Evolutionary conservation across 2,329 filamentous ascomycete species (phyloP), one percentile per base, ranked within the genome.

Genomic region (Clonostachys solani): DNA sequence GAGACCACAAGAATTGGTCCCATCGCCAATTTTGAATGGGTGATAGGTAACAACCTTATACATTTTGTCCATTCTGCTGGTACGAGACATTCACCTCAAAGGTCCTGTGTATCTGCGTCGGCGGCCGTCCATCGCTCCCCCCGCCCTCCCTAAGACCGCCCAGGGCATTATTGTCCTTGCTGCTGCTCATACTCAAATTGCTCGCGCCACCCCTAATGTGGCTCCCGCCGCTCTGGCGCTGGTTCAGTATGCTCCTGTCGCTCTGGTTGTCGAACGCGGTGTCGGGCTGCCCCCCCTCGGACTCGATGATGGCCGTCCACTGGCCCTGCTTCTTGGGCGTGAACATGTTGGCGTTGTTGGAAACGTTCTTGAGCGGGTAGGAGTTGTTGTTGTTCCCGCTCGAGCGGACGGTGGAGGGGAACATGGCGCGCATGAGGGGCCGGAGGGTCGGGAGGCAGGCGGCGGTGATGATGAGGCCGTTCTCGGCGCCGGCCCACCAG

Each of bases 401-500:
- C n/a, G 16, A 16, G 41, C n/a, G 15, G n/a, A 17, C 23, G 12
- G 42, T 35, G 29, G 19, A 33, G 7, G 42, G 42, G 29, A 44
- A 44, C 19, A 44, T n/a, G 18, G 18, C 29, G 12, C 40, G 40
- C 16, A 41, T 41, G 40, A 43, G 43, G 16, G 46, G 15, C n/a
- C 43, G 43, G 16, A 45, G 42, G 42, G 41, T 43, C 12, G 46
- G 46, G 17, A 52, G 48, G 29, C 44, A 50, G 17, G 48, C 52
- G 33, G 54, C 54, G 43, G 54, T 53, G 42, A 54, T 54, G 33
- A 51, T 53, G 5, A 52, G 50, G 17, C 49, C 49, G 18, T 50
- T 49, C 40, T 56, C 54, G 17, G 53, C 52, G 13, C 48, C 53
- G 18, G 49, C 48, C 54, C 53, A 55, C 40, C 54, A 51, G 40